Evolutionary conservation across 441 rosid genomes (phyloP), one percentile per base, ranked within the genome.

Genomic region (Populus hybrid): DNA sequence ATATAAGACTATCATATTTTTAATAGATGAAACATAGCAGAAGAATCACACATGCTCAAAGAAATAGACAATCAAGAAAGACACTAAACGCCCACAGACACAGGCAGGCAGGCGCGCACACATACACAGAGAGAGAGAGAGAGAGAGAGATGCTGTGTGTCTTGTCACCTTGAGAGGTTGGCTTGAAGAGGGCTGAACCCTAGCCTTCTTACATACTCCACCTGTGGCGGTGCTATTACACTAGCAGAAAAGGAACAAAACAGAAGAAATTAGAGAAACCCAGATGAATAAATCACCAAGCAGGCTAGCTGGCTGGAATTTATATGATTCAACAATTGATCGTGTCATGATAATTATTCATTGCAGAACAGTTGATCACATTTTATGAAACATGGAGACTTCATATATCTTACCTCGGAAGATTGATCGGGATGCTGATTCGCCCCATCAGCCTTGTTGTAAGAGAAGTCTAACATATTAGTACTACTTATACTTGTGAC

Each of bases 91-190:
- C 65, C 20, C 26, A 63, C 65, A 73, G n/a, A 70, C 69, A 63
- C 74, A 50, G 16, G 50, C 53, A 71, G 18, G 1, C 20, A 64
- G 32, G 59, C 57, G 75, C 75, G 42, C 70, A n/a, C 28, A 8
- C 16, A 59, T 23, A 69, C 61, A 64, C 11, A 42, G 21, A 36
- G 26, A 35, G 72, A 61, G 71, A 59, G 70, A 75, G 46, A 80
- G 76, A 75, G 67, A 53, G 61, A 76, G 63, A 78, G 82, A 77
- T 69, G 72, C 50, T 69, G 18, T 26, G 36, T 28, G 46, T 30
- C 42, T 40, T 87, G 82, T 84, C 88, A 93, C 99, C 94, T 93
- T 95, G 82, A 95, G 89, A 74, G 96, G 88, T 75, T 86, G 94
- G 87, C 83, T 84, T 83, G 91, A 77, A 84, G 91, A 81, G 79